Evolutionary conservation across 2,329 filamentous ascomycete species (phyloP), one percentile per base, ranked within the genome.

Genomic region (Trichophyton verrucosum): DNA sequence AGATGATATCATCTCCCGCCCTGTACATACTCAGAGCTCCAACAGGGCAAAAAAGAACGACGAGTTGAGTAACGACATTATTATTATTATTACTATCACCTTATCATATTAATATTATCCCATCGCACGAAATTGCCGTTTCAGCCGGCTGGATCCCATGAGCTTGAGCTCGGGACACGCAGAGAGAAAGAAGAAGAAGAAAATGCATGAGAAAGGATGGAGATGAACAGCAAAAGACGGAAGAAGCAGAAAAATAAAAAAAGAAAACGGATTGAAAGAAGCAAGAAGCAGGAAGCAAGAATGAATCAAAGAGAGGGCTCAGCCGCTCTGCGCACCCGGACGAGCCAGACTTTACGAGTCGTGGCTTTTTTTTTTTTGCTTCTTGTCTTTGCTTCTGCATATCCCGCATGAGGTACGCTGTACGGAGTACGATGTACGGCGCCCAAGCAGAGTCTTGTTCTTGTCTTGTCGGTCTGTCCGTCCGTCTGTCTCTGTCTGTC

Each of bases 121-220:
- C 47, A 53, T 53, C 49, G 24, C 49, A 53, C 49, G 49, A 53
- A 53, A 53, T 53, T 53, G 49, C 49, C 49, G 49, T 53, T 53
- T 53, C 49, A 53, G 22, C 49, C 22, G 24, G 17, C 27, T 53
- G 49, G 49, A 22, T 24, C 24, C 22, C 22, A 30, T 17, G 24
- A 53, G 24, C 49, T 53, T 17, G 49, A 30, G 49, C 49, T 53
- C 49, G 49, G 49, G 49, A 6, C 49, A 33, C 13, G 17, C 27
- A 30, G 27, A 30, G 24, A 6, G 4, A 30, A n/a, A 30, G 17
- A 17, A 30, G 27, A 3, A 33, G 9, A 53, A 53, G 6, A 53
- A 24, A 24, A 53, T 47, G 44, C 44, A 47, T 17, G 30, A 53
- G 22, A 24, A 30, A 20, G 27, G 46, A 51, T 27, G 24, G 24